These are phyloP conservation scores for Penicillium bialowiezense DNA, from an alignment of 495 filamentous ascomycete species.

Conservation along the genomic window DNA sequence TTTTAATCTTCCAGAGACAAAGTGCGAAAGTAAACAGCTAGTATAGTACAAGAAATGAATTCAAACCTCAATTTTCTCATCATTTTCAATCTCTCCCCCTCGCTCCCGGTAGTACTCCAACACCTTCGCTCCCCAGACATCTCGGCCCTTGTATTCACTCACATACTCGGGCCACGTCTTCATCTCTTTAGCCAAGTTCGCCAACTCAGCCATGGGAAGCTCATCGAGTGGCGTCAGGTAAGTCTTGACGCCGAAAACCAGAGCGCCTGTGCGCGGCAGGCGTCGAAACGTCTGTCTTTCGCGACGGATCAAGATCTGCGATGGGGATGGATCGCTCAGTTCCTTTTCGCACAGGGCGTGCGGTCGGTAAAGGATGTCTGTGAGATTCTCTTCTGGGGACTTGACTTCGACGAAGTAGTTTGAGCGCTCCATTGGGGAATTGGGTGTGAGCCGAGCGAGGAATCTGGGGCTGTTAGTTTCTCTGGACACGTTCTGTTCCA, in stretches of 20 bases:
- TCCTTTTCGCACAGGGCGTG: slow-evolving; percentile 33
- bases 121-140: slow-evolving; percentile 47
- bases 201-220: slow-evolving; percentile 41
- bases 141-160: slow-evolving; percentile 50
- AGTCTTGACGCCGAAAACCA: slow-evolving; percentile 57
- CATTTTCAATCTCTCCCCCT: slow-evolving; percentile 7
- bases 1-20: slow-evolving; percentile 24
- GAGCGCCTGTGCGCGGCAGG: slow-evolving; percentile 43
- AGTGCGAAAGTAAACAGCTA: slow-evolving; percentile 12
- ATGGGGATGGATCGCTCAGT: slow-evolving; percentile 25
- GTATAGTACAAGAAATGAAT: slow-evolving; percentile 17
- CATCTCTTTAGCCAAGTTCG: slow-evolving; percentile 47
- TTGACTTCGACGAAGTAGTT: slow-evolving; percentile 55
- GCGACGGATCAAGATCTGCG: slow-evolving; percentile 47
- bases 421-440: slow-evolving; percentile 50
- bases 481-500: background rate
- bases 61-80: slow-evolving; percentile 25
- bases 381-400: slow-evolving; percentile 38
- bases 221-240: slow-evolving; percentile 46
- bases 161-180: slow-evolving; percentile 52
- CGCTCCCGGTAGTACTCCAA: slow-evolving; percentile 42
- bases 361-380: slow-evolving; percentile 39
- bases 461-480: slow-evolving; percentile 33
- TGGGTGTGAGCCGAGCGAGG: slow-evolving; percentile 44
- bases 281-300: slow-evolving; percentile 57